phyloP scores from a whole-genome alignment of 352 stramenopile species.

The Pythium apleroticum region DNA sequence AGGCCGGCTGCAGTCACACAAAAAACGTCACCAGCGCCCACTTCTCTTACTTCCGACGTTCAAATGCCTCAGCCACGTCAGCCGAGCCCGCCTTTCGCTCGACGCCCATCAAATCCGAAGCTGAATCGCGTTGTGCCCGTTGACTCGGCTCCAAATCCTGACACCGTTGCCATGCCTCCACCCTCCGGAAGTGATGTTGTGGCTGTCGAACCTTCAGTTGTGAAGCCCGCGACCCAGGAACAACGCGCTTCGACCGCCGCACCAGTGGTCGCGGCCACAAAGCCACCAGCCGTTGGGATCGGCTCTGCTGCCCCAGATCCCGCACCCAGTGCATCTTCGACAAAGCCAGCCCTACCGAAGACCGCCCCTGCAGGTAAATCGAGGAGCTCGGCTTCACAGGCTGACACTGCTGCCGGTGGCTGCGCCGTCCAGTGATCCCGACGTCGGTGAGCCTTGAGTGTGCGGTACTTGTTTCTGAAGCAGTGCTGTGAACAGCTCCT shows the following conservation, averaged over 20 bases:
- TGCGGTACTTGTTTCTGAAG: background rate
- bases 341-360: conserved; percentile 6
- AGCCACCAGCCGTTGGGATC: background rate
- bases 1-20: too few species aligned
- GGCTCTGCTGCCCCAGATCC: background rate
- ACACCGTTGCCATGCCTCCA: background rate
- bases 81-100: background rate
- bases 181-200: background rate
- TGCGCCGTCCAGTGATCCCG: conserved; percentile 23
- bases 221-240: background rate
- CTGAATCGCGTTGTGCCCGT: conserved; percentile 15
- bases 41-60: too few species aligned
- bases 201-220: background rate
- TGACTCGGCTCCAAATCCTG: background rate
- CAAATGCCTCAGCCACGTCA: background rate
- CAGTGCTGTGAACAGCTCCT: conserved; percentile 12
- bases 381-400: conserved; percentile 5
- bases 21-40: background rate
- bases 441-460: background rate
- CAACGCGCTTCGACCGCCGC: background rate
- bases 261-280: background rate
- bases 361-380: conserved; percentile 13
- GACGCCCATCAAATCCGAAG: conserved; percentile 2
- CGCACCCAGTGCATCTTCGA: background rate
- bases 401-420: background rate